A percentile compares a stretch with the other conserved stretches of the same genome.
Conservation (phyloP, 306 rosid genomes). For the Dryas alaskensis region DNA sequence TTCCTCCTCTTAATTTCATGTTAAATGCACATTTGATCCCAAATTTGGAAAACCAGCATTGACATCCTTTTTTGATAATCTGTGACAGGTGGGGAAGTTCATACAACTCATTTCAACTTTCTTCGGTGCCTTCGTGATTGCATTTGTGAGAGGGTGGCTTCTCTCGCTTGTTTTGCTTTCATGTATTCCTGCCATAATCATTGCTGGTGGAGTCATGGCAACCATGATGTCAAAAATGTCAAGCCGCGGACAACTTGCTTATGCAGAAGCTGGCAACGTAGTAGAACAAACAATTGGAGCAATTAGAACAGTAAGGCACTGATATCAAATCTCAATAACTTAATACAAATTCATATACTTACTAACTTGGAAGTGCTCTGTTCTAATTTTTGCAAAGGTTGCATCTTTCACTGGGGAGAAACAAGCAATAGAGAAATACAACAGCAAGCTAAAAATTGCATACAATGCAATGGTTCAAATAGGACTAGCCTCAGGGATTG, state of each 20-base stretch:
- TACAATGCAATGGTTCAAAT: conserved; percentile 47
- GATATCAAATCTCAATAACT: not conserved
- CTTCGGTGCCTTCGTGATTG: conserved; percentile 66
- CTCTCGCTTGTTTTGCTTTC: conserved; percentile 59
- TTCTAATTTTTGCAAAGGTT: conserved; percentile 40
- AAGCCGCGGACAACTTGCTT: conserved; percentile 72
- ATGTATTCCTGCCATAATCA: conserved; percentile 54
- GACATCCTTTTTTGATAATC: not conserved
- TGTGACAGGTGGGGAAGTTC: conserved; percentile 79
- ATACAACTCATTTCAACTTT: conserved; percentile 66
- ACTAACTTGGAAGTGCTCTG: not conserved
- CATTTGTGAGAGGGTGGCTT: conserved; percentile 68
- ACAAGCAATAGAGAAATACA: conserved; percentile 60
- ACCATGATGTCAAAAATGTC: conserved; percentile 54
- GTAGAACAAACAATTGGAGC: conserved; percentile 84
- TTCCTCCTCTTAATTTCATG: too few relatives aligned
- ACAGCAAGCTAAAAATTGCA: conserved; percentile 57
- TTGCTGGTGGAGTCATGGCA: conserved; percentile 49
- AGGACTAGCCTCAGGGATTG: conserved; percentile 68
- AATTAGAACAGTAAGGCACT: conserved; percentile 65
- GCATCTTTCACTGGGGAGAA: conserved; percentile 90
- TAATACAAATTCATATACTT: not conserved
- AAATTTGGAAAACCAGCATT: too few relatives aligned
- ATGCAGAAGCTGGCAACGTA: conserved; percentile 79
- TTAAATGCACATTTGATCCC: too few relatives aligned